These are phyloP conservation scores for Trichoderma breve DNA, from an alignment of 2,329 filamentous ascomycete species.

Conservation along the genomic window DNA sequence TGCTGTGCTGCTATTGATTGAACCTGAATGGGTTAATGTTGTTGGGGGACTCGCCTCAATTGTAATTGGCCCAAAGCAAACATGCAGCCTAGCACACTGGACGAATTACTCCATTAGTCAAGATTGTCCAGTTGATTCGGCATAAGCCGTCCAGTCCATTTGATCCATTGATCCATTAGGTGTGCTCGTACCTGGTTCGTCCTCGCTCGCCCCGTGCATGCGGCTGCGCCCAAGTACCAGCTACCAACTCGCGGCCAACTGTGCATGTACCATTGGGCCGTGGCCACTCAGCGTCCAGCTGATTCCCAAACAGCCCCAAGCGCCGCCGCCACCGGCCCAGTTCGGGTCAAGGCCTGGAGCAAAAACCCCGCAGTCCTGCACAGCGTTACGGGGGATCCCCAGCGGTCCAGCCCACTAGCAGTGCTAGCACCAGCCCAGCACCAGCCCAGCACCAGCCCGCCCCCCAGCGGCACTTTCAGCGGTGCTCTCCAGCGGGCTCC, in stretches of 20 bases:
- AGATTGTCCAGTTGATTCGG: background rate
- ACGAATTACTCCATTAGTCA: background rate
- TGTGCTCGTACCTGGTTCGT: background rate
- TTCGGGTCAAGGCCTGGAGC: constrained; percentile 1
- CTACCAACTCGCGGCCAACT: background rate
- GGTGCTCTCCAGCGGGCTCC: background rate
- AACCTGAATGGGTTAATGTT: background rate
- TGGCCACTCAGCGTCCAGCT: constrained; percentile 22
- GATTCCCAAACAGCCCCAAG: constrained; percentile 11
- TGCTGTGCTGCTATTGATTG: background rate
- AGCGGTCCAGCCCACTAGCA: constrained; percentile 11
- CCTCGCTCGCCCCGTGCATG: background rate
- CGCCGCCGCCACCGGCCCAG: constrained; percentile 15
- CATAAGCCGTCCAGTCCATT: background rate
- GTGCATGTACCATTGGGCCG: background rate
- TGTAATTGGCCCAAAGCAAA: background rate
- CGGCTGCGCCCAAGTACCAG: background rate
- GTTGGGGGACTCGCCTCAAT: background rate
- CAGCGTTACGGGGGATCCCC: constrained; percentile 8
- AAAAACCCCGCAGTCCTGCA: constrained; percentile 15
- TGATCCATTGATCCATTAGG: too few relatives aligned
- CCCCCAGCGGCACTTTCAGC: background rate
- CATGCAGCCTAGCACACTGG: background rate
- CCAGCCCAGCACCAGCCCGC: background rate
- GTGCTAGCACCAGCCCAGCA: background rate